phyloP scores from a whole-genome alignment of 2,329 filamentous ascomycete species.

The Geoglossum cookeanum region DNA sequence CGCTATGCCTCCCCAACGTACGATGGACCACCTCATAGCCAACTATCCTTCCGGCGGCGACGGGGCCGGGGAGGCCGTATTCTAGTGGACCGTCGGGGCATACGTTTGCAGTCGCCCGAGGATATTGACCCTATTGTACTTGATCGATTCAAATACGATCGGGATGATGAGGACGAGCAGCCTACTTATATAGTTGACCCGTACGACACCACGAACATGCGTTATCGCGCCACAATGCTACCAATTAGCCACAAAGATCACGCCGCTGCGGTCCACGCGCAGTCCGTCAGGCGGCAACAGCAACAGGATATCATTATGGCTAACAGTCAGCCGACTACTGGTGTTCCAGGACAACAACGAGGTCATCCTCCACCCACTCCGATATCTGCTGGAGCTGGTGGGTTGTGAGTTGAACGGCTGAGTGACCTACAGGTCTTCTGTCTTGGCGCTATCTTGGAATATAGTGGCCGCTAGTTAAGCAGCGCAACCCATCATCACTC shows the following conservation, averaged over 20 bases:
- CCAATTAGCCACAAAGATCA: slow-evolving; percentile 13
- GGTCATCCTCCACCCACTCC: not conserved
- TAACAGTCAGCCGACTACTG: not conserved
- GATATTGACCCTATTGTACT: slow-evolving; percentile 27
- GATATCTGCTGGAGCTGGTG: not conserved
- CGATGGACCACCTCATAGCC: slow-evolving; percentile 16
- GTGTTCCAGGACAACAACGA: not conserved
- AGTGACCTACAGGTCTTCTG: not conserved
- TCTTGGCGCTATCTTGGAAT: not conserved
- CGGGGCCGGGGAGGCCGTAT: slow-evolving; percentile 68
- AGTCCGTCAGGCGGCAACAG: slow-evolving; percentile 7
- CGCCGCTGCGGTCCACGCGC: slow-evolving; percentile 19
- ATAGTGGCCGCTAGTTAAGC: not conserved
- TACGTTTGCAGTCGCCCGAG: slow-evolving; percentile 33
- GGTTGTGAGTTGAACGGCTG: not conserved
- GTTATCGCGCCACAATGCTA: slow-evolving; percentile 32
- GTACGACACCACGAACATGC: slow-evolving; percentile 35
- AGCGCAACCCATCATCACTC: not conserved
- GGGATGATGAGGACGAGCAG: slow-evolving; percentile 60
- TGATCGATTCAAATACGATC: slow-evolving; percentile 74
- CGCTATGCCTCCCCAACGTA: slow-evolving; percentile 24
- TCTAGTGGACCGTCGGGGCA: slow-evolving; percentile 69
- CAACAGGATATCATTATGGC: not conserved
- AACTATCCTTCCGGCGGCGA: slow-evolving; percentile 60
- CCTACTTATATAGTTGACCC: slow-evolving; percentile 48